Evolutionary conservation across 306 rosid genomes (phyloP).

Genomic region (Cucurbita pepo): DNA sequence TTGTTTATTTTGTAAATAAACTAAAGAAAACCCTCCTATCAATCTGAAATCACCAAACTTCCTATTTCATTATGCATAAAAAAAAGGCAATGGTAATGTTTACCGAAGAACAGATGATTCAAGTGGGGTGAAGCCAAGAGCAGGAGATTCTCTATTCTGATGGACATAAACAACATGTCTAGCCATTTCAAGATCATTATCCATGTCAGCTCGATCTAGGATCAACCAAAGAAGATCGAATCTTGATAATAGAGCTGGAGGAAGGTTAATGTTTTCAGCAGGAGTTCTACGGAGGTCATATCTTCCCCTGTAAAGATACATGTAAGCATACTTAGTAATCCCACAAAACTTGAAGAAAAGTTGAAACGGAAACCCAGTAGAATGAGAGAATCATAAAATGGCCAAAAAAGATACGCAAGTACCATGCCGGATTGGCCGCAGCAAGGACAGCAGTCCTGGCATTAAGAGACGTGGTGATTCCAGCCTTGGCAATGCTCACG

Average conservation of each 20-base stretch:
- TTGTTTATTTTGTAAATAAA: background rate
- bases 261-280: conserved; percentile 95
- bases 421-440: conserved; percentile 99
- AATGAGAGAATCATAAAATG: conserved; percentile 1
- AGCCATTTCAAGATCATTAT: conserved; percentile 95
- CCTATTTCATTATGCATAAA: background rate
- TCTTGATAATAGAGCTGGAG: conserved; percentile 88
- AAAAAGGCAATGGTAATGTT: conserved; percentile 3
- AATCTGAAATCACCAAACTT: background rate
- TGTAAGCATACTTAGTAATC: conserved; percentile 11
- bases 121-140: conserved; percentile 90
- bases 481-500: conserved; percentile 99
- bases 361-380: background rate
- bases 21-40: conserved; percentile 4
- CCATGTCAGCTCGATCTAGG: conserved; percentile 98
- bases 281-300: conserved; percentile 94
- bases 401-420: background rate
- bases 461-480: conserved; percentile 90
- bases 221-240: conserved; percentile 95
- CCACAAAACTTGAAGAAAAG: conserved; percentile 1
- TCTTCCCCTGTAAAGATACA: conserved; percentile 67
- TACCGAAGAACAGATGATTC: conserved; percentile 96
- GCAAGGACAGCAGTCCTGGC: conserved; percentile 98
- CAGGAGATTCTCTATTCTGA: conserved; percentile 83
- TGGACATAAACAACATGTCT: conserved; percentile 89